phyloP scores from a whole-genome alignment of 2,329 filamentous ascomycete genomes.

The Sporothrix inflata region DNA sequence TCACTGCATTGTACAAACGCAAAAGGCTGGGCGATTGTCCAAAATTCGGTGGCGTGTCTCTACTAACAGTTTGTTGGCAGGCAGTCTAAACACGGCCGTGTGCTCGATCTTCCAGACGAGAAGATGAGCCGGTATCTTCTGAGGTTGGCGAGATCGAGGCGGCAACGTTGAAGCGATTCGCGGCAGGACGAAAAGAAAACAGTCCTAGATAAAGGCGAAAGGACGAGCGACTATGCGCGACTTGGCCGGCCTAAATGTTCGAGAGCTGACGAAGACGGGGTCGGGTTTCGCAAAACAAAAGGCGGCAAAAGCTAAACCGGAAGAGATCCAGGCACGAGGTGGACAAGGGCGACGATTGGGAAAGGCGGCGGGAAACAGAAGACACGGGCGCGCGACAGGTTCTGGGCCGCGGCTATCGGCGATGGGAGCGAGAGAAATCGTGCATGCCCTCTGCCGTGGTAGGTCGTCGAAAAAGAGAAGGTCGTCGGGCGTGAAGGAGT shows the following conservation, averaged over 20 bases:
- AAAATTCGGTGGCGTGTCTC: background rate
- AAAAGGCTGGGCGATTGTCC: background rate
- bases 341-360: background rate
- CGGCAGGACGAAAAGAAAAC: background rate
- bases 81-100: background rate
- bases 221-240: background rate
- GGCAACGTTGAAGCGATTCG: background rate
- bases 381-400: conserved; percentile 18
- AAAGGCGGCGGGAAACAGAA: conserved; percentile 2
- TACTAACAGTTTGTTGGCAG: background rate
- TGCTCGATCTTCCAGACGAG: background rate
- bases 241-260: background rate
- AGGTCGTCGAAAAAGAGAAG: background rate
- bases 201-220: background rate
- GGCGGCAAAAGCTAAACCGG: background rate
- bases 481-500: background rate
- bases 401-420: conserved; percentile 26
- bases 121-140: background rate
- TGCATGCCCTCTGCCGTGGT: conserved; percentile 1
- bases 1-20: background rate
- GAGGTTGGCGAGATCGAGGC: background rate
- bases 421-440: conserved; percentile 7
- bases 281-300: background rate
- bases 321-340: background rate
- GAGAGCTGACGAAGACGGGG: background rate